Evolutionary conservation across 2,329 filamentous ascomycete species (phyloP).

Genomic region (Exophiala sideris): DNA sequence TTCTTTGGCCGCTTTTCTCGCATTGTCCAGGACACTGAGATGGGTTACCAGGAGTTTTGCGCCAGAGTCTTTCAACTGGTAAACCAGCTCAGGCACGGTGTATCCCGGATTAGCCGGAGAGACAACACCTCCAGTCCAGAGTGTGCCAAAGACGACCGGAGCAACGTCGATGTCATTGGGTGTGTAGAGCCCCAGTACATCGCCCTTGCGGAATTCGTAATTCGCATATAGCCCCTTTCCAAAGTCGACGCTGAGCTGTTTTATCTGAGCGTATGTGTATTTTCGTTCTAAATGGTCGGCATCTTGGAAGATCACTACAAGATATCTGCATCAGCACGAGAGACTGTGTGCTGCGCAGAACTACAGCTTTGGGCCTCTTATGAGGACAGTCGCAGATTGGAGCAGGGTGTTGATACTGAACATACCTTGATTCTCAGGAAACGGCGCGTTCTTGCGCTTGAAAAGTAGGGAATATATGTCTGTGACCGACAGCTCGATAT

Average conservation of each 20-base stretch:
- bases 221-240: constrained; percentile 71
- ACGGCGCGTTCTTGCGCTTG: constrained; percentile 62
- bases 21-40: constrained; percentile 60
- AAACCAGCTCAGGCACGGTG: constrained; percentile 76
- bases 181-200: constrained; percentile 77
- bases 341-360: no score
- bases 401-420: background rate
- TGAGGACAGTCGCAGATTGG: no score
- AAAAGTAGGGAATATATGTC: constrained; percentile 80
- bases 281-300: constrained; percentile 59
- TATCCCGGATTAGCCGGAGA: constrained; percentile 89
- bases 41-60: constrained; percentile 77
- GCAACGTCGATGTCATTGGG: constrained; percentile 85
- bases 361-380: no score
- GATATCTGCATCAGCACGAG: background rate
- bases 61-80: constrained; percentile 74
- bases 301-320: constrained; percentile 72
- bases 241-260: constrained; percentile 66
- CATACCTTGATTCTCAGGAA: constrained; percentile 69
- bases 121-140: constrained; percentile 77
- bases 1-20: constrained; percentile 63
- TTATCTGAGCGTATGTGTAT: constrained; percentile 70
- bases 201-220: constrained; percentile 77
- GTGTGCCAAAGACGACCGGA: constrained; percentile 69
- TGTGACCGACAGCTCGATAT: constrained; percentile 65